phyloP scores from a whole-genome alignment of 2,329 filamentous ascomycete species.

The Calycina herbarum region DNA sequence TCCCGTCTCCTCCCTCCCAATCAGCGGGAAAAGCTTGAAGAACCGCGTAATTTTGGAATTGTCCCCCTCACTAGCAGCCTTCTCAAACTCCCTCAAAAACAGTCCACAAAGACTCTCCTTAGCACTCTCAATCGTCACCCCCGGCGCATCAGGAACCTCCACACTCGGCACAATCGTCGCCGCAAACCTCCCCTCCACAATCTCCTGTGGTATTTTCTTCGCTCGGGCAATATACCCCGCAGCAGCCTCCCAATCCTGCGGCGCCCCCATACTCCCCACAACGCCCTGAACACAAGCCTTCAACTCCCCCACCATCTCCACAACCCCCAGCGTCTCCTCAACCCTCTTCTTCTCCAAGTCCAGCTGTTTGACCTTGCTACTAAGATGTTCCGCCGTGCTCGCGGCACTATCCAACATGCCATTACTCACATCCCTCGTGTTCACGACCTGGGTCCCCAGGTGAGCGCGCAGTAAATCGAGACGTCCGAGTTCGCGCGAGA shows the following conservation, averaged over 20 bases:
- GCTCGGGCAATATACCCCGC: constrained; percentile 86
- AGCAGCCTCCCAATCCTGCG: constrained; percentile 97
- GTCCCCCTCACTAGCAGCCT: constrained; percentile 82
- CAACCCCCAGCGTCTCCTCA: constrained; percentile 84
- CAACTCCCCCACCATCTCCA: constrained; percentile 94
- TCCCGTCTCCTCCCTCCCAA: constrained; percentile 83
- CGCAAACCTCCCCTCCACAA: constrained; percentile 82
- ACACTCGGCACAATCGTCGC: constrained; percentile 91
- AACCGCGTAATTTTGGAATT: constrained; percentile 89
- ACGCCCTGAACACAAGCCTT: constrained; percentile 96
- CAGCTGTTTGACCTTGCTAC: constrained; percentile 79
- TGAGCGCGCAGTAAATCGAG: constrained; percentile 88
- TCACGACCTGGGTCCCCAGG: constrained; percentile 82
- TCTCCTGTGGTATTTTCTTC: constrained; percentile 74
- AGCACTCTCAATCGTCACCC: constrained; percentile 80
- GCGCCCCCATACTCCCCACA: constrained; percentile 92
- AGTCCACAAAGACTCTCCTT: constrained; percentile 86
- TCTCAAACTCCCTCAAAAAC: constrained; percentile 93
- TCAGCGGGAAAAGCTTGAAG: constrained; percentile 96
- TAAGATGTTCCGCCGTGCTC: constrained; percentile 80
- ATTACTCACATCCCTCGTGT: constrained; percentile 80
- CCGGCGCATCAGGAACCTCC: constrained; percentile 90
- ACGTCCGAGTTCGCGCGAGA: constrained; percentile 81
- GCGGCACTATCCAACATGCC: constrained; percentile 87
- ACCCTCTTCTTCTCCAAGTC: constrained; percentile 91